These are phyloP conservation scores for Podospora sp. DNA, from an alignment of 495 filamentous ascomycete species.

Conservation along the genomic window DNA sequence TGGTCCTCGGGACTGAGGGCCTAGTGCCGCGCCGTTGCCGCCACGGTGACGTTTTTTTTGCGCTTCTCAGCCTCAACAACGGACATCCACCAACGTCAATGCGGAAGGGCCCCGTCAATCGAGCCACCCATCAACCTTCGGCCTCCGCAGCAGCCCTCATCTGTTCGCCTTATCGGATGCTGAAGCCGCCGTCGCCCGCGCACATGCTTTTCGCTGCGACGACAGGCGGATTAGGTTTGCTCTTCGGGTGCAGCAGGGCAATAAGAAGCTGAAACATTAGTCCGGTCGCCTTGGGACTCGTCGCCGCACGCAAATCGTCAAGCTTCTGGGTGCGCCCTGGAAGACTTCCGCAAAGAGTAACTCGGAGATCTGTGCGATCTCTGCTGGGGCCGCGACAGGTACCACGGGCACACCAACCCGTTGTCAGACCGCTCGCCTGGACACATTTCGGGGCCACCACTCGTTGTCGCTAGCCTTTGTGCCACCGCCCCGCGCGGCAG, in stretches of 20 bases:
- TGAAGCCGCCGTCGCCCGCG: neutral
- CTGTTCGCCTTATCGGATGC: neutral
- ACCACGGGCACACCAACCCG: conserved; percentile 7
- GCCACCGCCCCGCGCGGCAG: conserved; percentile 15
- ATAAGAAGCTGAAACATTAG: conserved; percentile 12
- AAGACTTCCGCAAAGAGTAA: conserved; percentile 15
- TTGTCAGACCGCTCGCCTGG: conserved; percentile 14
- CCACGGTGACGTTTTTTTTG: neutral
- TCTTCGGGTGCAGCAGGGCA: neutral
- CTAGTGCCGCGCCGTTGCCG: neutral
- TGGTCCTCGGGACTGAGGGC: neutral
- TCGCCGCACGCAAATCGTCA: neutral
- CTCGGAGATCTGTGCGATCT: conserved; percentile 10
- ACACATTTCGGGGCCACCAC: conserved; percentile 14
- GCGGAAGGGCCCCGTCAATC: neutral
- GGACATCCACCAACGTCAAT: neutral
- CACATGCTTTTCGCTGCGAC: neutral
- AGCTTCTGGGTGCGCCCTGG: neutral
- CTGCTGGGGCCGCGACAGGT: neutral
- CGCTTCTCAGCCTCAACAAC: neutral
- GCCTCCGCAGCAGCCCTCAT: neutral
- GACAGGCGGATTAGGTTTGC: neutral
- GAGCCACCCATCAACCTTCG: neutral
- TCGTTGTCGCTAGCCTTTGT: conserved; percentile 13
- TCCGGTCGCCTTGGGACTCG: neutral